These are phyloP conservation scores for Fraxinus platypoda DNA, from an alignment of 305 asterid genomes.

Conservation along the genomic window DNA sequence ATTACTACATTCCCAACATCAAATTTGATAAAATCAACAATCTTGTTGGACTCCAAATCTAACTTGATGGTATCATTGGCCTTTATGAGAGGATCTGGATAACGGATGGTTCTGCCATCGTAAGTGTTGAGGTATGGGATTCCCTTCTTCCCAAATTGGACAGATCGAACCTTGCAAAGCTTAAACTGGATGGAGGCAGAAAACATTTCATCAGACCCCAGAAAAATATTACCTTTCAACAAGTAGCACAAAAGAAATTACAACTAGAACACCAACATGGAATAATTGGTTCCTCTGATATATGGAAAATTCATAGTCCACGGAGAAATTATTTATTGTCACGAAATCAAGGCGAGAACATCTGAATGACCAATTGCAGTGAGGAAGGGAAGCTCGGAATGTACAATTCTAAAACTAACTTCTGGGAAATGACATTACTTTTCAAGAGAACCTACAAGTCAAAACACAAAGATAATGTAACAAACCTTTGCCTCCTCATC, in stretches of 20 bases:
- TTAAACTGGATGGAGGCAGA: not conserved
- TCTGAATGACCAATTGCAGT: not conserved
- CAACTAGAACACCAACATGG: not conserved
- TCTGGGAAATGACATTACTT: not conserved
- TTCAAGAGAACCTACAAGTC: not conserved
- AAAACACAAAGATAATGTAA: not conserved
- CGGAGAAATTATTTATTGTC: not conserved
- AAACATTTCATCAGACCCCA: not conserved
- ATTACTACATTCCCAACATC: conserved; percentile 21
- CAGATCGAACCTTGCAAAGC: conserved; percentile 19
- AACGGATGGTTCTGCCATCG: conserved; percentile 16
- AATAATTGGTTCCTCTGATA: not conserved
- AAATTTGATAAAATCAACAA: conserved; percentile 13
- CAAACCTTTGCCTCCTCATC: conserved; percentile 22
- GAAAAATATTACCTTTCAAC: not conserved
- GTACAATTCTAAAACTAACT: not conserved
- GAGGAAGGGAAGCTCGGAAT: not conserved
- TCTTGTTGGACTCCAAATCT: conserved; percentile 16
- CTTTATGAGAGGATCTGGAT: conserved; percentile 21
- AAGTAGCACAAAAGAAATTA: not conserved
- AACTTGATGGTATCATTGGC: conserved; percentile 22
- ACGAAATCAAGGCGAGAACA: not conserved
- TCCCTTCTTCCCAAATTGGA: conserved; percentile 17
- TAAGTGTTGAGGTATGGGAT: conserved; percentile 20
- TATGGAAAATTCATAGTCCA: not conserved